Evolutionary conservation across 805 yeast species (phyloP), one percentile per base, ranked within the genome.

Genomic region (Candida awuae): DNA sequence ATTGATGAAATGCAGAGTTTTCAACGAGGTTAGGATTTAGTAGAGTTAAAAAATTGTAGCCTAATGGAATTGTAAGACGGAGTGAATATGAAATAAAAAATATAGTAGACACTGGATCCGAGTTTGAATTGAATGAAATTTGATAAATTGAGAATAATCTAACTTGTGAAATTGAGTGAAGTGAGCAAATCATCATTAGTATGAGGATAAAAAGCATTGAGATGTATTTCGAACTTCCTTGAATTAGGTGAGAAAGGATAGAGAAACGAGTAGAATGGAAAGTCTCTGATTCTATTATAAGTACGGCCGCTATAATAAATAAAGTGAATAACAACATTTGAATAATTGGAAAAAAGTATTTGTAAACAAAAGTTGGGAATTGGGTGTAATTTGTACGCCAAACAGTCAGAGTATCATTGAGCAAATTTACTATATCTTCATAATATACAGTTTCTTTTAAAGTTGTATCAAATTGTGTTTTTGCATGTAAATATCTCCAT

Each of bases 71-170:
- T 0, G 94, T 83, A 54, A 85, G 64, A 46, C 95, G 75, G 37
- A 88, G 81, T 15, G 84, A 77, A 51, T 85, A 84, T 51, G 83
- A 80, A 16, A 87, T 76, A 56, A 83, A 85, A 54, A 84, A 85
- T 25, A 84, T 68, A 17, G 82, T 71, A 13, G 85, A 77, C 0
- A 84, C 81, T 0, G 84, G 80, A 53, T 81, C 90, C 0, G 90
- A 79, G 38, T 77, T 71, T 45, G 70, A 70, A 15, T 80, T 76
- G 12, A 82, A 86, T 34, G 58, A 59, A 42, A 85, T 67, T 44
- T 82, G 87, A 55, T 84, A 85, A 56, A 81, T 69, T 53, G 81
- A 80, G 66, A 85, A 85, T 6, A 85, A 62, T 44, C 78, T 75
- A 42, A 84, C 68, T 34, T 73, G 70, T 4, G 88, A 73, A 37